Evolutionary conservation across 2,329 filamentous ascomycete species (phyloP).

Genomic region (Iodosphaeria phyllophila): DNA sequence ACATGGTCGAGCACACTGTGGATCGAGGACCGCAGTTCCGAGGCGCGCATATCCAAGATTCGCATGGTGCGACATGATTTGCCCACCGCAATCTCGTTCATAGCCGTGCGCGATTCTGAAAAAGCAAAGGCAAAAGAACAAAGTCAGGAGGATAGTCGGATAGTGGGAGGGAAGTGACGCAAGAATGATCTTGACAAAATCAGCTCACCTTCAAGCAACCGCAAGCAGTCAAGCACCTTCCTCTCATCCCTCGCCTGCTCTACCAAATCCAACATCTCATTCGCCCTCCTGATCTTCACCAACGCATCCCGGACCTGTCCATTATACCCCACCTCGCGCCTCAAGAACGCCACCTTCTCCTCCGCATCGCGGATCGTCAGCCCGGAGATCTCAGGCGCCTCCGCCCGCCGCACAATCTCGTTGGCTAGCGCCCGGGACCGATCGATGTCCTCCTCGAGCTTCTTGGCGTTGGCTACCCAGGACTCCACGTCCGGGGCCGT

Average conservation of each 20-base stretch:
- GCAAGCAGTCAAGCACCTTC: conserved; percentile 36
- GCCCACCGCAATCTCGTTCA: conserved; percentile 40
- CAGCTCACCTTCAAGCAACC: conserved; percentile 32
- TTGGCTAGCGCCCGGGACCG: conserved; percentile 61
- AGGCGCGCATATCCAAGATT: conserved; percentile 45
- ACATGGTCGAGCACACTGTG: conserved; percentile 45
- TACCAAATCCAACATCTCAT: conserved; percentile 41
- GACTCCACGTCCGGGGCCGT: conserved; percentile 63
- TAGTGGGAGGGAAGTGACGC: too few species aligned
- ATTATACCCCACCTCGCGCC: conserved; percentile 38
- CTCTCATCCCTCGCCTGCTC: conserved; percentile 35
- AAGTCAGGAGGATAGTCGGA: too few species aligned
- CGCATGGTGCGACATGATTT: conserved; percentile 42
- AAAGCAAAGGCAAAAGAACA: conserved; percentile 7
- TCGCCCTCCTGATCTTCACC: conserved; percentile 33
- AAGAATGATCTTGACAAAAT: not conserved
- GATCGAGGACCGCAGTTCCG: conserved; percentile 46
- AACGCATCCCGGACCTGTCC: conserved; percentile 33
- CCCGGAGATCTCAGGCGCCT: conserved; percentile 37
- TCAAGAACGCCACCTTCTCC: conserved; percentile 34
- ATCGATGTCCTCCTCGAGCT: conserved; percentile 71
- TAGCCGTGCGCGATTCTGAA: conserved; percentile 34
- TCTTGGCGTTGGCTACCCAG: conserved; percentile 74
- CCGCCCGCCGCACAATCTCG: conserved; percentile 62
- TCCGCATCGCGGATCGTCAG: conserved; percentile 32